Base-by-base conservation (phyloP, 495 filamentous ascomycete species). In the Xylaria cubensis region DNA sequence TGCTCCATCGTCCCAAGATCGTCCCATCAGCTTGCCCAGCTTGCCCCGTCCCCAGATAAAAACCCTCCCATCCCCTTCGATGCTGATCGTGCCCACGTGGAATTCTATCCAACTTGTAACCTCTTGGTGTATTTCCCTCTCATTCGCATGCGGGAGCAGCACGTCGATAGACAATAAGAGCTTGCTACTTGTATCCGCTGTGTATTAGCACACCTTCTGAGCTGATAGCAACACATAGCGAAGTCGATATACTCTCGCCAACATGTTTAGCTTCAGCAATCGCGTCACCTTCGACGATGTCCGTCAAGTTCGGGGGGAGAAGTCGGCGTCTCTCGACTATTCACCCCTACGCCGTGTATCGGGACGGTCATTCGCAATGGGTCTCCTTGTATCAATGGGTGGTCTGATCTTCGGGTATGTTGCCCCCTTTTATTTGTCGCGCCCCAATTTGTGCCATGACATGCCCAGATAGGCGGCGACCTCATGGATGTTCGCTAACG, bases 391-490 rank as follows among this genome's bases (percentile, higher is more conserved):
- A 56, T 83, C 91, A 10, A 90, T 93, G 84, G 91, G 91, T 76
- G 91, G 91, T 72, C 91, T 93, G 79, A 90, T 93, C 71, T 93
- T 93, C 74, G 90, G 90, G 76, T 88, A 89, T 67, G 67, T 69
- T 44, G 4, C 13, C 9, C 21, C 19, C 21, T 3, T 3, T 9
- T 51, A 36, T 73, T 86, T 88, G 76, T 86, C 89, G 68, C 89
- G 87, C 48, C 15, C 32, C 32, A 19, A 1, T 26, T 34, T 39
- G 26, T 26, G 19, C 26, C n/a, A 41, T 21, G 19, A 7, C 41
- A 26, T 56, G n/a, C n/a, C 2, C 46, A 26, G 17, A 21, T 51
- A 2, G 32, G 24, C 42, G 4, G 19, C 3, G 46, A 41, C 13
- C 13, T 53, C 21, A 50, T 10, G 48, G 29, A 67, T 55, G 19